Evolutionary conservation across 495 filamentous ascomycete species (phyloP).

Genomic region (Neurospora sp.): DNA sequence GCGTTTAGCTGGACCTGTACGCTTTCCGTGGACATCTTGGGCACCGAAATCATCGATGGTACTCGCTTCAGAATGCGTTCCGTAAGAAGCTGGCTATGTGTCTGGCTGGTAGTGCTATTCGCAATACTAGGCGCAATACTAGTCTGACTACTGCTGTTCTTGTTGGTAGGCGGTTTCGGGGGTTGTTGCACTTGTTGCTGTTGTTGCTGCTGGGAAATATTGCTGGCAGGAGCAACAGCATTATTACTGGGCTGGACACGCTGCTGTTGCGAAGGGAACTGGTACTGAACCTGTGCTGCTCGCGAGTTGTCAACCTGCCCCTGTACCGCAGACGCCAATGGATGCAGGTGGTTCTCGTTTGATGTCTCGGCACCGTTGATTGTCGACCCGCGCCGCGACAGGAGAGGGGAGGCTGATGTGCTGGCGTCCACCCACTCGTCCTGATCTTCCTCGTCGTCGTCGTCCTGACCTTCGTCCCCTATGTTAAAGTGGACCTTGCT

Average conservation of each 20-base stretch:
- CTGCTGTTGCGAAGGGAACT: neutral
- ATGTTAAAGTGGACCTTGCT: conserved; percentile 42
- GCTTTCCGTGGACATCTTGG: conserved; percentile 48
- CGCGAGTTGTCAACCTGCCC: conserved; percentile 7
- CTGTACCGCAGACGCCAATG: neutral
- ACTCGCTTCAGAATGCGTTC: conserved; percentile 48
- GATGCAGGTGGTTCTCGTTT: neutral
- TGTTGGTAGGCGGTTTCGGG: neutral
- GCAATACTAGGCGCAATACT: conserved; percentile 7
- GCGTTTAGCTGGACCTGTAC: conserved; percentile 34
- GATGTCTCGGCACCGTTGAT: conserved; percentile 27
- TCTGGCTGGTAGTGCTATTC: conserved; percentile 16
- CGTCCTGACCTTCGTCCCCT: conserved; percentile 34
- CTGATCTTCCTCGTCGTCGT: conserved; percentile 24
- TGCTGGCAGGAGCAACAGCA: neutral
- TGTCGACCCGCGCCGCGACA: conserved; percentile 39
- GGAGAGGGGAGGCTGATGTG: conserved; percentile 41
- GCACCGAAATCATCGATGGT: conserved; percentile 44
- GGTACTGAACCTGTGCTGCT: neutral
- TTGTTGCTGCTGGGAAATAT: neutral
- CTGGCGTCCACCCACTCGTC: conserved; percentile 49
- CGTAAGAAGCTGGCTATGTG: conserved; percentile 41
- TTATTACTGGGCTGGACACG: neutral
- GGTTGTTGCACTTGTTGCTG: conserved; percentile 7
- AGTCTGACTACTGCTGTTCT: neutral